phyloP scores from a whole-genome alignment of 257 asterid species.

The Phtheirospermum japonicum region DNA sequence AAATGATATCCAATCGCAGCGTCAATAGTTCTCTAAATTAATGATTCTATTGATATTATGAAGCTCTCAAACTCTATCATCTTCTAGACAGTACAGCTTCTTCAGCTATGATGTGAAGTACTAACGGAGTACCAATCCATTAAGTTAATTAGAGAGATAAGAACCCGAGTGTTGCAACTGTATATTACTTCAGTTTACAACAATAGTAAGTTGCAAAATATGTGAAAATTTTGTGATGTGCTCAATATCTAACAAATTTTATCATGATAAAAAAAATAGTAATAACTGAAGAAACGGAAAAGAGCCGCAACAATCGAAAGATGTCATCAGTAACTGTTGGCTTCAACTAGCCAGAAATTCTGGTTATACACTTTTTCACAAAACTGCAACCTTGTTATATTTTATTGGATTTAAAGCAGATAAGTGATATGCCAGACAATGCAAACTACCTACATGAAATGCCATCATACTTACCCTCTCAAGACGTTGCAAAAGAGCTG shows the following conservation, averaged over 20 bases:
- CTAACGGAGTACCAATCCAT: too few relatives aligned
- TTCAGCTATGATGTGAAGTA: too few relatives aligned
- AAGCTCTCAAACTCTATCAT: too few relatives aligned
- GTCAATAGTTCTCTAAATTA: too few relatives aligned
- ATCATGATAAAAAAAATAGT: background rate
- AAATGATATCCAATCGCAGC: too few relatives aligned
- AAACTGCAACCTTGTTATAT: background rate
- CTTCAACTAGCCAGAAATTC: background rate
- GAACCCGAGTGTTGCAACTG: too few relatives aligned
- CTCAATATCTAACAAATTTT: background rate
- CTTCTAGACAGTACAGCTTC: too few relatives aligned
- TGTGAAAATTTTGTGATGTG: background rate
- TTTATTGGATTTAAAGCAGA: too few relatives aligned
- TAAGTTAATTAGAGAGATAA: too few relatives aligned
- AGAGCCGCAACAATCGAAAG: background rate
- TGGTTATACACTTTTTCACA: background rate
- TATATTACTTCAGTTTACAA: too few relatives aligned
- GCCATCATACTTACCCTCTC: slow-evolving; percentile 60
- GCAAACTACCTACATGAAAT: too few relatives aligned
- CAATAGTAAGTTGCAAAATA: background rate
- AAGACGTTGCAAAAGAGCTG: slow-evolving; percentile 90
- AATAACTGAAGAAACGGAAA: background rate
- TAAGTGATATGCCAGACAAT: background rate
- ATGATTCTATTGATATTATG: too few relatives aligned
- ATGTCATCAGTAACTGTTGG: background rate